Conservation (phyloP, 441 rosid genomes). For the Jatropha multifida region DNA sequence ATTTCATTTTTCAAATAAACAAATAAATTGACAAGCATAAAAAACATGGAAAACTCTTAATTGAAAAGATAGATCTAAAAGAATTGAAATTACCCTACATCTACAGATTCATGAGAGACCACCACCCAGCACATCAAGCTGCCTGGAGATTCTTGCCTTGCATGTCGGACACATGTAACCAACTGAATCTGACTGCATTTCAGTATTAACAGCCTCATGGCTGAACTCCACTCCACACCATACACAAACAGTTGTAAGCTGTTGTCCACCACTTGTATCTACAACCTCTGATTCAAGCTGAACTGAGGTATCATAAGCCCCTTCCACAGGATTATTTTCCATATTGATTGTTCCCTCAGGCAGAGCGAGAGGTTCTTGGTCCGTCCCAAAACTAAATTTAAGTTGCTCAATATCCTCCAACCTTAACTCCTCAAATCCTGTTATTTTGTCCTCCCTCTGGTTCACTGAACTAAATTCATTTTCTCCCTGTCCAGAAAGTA, state of each 20-base stretch:
- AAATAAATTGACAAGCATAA: not conserved
- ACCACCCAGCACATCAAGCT: constrained; percentile 28
- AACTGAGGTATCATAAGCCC: constrained; percentile 32
- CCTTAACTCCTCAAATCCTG: constrained; percentile 47
- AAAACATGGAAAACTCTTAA: not conserved
- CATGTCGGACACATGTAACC: constrained; percentile 75
- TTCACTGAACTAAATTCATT: constrained; percentile 23
- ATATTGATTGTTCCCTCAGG: constrained; percentile 37
- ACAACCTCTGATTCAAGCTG: constrained; percentile 42
- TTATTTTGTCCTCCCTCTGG: constrained; percentile 29
- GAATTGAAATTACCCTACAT: constrained; percentile 11
- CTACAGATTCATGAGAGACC: constrained; percentile 20
- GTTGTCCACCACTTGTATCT: constrained; percentile 26
- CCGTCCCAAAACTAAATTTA: constrained; percentile 35
- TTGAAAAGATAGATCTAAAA: not conserved
- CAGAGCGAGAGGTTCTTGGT: constrained; percentile 33
- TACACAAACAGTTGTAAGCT: constrained; percentile 47
- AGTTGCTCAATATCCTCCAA: constrained; percentile 50
- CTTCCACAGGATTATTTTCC: constrained; percentile 30
- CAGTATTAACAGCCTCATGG: constrained; percentile 50
- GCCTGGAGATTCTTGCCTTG: constrained; percentile 63
- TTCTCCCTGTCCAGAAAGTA: constrained; percentile 41
- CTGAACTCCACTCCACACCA: constrained; percentile 74
- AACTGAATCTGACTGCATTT: constrained; percentile 57
- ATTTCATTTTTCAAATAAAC: not conserved